Evolutionary conservation across 805 yeast genomes (phyloP).

Genomic region (Metschnikowia koreensis): DNA sequence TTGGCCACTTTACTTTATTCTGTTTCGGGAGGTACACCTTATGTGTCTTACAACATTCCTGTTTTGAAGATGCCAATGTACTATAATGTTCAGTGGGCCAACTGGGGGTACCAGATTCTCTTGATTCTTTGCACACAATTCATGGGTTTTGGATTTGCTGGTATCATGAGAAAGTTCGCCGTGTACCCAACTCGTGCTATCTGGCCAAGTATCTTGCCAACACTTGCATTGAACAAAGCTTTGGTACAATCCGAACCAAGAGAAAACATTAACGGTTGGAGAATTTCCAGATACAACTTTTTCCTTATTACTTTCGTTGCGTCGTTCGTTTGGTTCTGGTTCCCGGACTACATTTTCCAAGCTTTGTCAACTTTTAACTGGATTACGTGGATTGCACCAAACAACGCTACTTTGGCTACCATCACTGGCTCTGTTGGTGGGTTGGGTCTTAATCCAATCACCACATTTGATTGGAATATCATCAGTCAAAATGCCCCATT

Average conservation of each 20-base stretch:
- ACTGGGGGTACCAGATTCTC: slow-evolving; percentile 25
- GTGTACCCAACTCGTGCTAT: slow-evolving; percentile 51
- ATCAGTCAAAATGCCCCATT: slow-evolving; percentile 58
- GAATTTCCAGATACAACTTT: slow-evolving; percentile 25
- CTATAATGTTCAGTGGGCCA: slow-evolving; percentile 29
- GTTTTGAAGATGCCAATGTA: slow-evolving; percentile 25
- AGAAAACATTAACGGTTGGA: slow-evolving; percentile 33
- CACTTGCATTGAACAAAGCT: slow-evolving; percentile 42
- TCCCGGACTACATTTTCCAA: slow-evolving; percentile 27
- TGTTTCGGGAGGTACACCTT: slow-evolving; percentile 30
- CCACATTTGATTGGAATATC: slow-evolving; percentile 40
- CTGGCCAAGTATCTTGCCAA: slow-evolving; percentile 47
- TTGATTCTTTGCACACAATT: slow-evolving; percentile 25
- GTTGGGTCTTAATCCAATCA: slow-evolving; percentile 31
- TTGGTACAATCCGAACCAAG: slow-evolving; percentile 29
- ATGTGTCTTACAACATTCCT: slow-evolving; percentile 29
- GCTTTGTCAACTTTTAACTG: slow-evolving; percentile 30
- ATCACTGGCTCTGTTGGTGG: slow-evolving; percentile 28
- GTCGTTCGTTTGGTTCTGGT: slow-evolving; percentile 29
- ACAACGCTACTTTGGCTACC: slow-evolving; percentile 23
- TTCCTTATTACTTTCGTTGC: slow-evolving; percentile 14
- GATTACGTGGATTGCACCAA: slow-evolving; percentile 32
- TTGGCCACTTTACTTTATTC: slow-evolving; percentile 48
- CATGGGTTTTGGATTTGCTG: slow-evolving; percentile 33
- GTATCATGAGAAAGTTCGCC: slow-evolving; percentile 31